Percentiles rank a stretch among this genome's conserved stretches.
phyloP scores from a whole-genome alignment of 2,329 filamentous ascomycete species.

The Dactylellina cionopaga region DNA sequence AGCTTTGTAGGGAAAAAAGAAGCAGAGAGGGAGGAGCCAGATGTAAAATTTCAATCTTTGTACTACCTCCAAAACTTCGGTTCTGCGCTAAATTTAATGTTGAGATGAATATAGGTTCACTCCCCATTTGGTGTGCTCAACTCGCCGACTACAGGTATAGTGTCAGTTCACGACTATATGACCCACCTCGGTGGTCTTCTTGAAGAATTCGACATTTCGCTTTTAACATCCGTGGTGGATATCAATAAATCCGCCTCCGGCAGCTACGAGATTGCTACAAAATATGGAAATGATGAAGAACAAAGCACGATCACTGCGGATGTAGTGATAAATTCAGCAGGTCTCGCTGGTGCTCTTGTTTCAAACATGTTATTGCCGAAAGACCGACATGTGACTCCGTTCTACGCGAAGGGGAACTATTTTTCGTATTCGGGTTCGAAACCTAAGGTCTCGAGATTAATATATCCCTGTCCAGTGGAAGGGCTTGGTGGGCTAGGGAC shows the following conservation, averaged over 20 bases:
- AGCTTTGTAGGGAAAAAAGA: slow-evolving; percentile 74
- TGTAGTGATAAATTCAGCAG: slow-evolving; percentile 84
- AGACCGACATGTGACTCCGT: slow-evolving; percentile 69
- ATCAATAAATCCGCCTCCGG: slow-evolving; percentile 64
- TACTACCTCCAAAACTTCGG: too few relatives aligned
- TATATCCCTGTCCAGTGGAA: slow-evolving; percentile 87
- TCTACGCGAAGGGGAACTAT: slow-evolving; percentile 95
- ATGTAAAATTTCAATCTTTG: too few relatives aligned
- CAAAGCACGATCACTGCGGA: slow-evolving; percentile 70
- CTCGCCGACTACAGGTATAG: slow-evolving; percentile 84
- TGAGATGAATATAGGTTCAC: slow-evolving; percentile 22
- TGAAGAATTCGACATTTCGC: slow-evolving; percentile 73
- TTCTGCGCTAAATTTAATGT: not conserved
- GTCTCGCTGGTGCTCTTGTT: slow-evolving; percentile 77
- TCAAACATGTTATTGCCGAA: slow-evolving; percentile 81
- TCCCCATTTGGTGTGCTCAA: slow-evolving; percentile 75
- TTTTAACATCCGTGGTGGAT: slow-evolving; percentile 70
- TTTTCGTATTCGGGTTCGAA: slow-evolving; percentile 78
- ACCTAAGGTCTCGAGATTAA: slow-evolving; percentile 75
- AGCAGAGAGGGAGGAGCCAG: slow-evolving; percentile 74
- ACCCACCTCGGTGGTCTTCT: slow-evolving; percentile 78
- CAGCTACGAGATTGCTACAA: slow-evolving; percentile 75
- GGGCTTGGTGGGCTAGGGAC: slow-evolving; percentile 88
- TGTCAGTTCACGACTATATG: slow-evolving; percentile 90
- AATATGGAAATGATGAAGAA: slow-evolving; percentile 56